Percentiles rank a stretch among this genome's conserved stretches.
phyloP scores from a whole-genome alignment of 2,329 filamentous ascomycete genomes.

The Talaromyces sp. region DNA sequence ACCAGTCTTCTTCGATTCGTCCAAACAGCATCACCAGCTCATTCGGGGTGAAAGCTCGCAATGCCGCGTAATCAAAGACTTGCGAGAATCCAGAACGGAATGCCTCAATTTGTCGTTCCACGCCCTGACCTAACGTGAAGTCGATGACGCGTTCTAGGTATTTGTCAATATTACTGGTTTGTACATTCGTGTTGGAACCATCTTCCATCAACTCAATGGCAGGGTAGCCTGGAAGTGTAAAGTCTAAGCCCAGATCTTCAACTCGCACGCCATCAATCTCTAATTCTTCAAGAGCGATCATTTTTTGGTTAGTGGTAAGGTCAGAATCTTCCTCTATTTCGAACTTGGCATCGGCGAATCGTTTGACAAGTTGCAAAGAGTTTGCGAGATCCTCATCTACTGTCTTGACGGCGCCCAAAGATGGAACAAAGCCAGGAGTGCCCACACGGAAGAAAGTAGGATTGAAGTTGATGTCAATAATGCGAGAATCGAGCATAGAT shows the following conservation, averaged over 20 bases:
- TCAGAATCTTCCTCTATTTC: conserved; percentile 69
- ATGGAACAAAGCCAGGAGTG: conserved; percentile 67
- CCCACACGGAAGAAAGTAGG: conserved; percentile 96
- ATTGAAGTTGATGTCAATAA: conserved; percentile 97
- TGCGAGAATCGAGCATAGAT: conserved; percentile 96
- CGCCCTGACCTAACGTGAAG: conserved; percentile 83
- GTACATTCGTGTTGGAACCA: conserved; percentile 72
- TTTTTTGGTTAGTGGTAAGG: conserved; percentile 68
- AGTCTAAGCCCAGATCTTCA: conserved; percentile 87
- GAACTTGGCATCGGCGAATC: conserved; percentile 79
- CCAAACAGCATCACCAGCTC: conserved; percentile 95
- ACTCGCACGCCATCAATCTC: conserved; percentile 71
- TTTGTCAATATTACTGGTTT: conserved; percentile 82
- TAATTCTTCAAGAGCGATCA: conserved; percentile 65
- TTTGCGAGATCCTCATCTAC: conserved; percentile 84
- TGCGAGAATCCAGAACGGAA: conserved; percentile 90
- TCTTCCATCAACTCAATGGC: conserved; percentile 75
- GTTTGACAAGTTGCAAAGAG: conserved; percentile 82
- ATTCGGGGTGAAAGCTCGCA: conserved; percentile 90
- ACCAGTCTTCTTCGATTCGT: conserved; percentile 91
- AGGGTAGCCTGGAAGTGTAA: conserved; percentile 89
- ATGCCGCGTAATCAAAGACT: conserved; percentile 90
- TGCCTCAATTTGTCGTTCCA: conserved; percentile 82
- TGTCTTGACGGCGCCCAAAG: conserved; percentile 81
- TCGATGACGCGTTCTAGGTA: conserved; percentile 91